A percentile compares a stretch with the other conserved stretches of the same genome.
Conservation (phyloP, 805 yeast species). For the Starmera quercuum region DNA sequence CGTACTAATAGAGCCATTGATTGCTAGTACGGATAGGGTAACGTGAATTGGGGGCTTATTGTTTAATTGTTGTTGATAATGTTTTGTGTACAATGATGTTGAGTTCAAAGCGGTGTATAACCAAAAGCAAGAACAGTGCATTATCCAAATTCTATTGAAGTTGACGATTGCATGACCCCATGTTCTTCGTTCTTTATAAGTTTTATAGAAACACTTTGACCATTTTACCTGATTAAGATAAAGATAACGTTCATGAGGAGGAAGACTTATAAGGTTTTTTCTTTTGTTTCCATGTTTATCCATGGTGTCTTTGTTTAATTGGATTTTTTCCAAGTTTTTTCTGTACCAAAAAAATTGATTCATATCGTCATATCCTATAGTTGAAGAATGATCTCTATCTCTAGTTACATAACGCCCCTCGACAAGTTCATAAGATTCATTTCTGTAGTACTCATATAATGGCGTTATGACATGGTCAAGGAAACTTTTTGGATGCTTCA, state of each 20-base stretch:
- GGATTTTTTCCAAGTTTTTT: conserved; percentile 55
- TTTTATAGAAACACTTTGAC: conserved; percentile 63
- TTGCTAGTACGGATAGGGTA: conserved; percentile 47
- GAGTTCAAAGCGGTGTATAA: conserved; percentile 63
- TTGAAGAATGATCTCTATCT: conserved; percentile 58
- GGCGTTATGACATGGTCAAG: conserved; percentile 72
- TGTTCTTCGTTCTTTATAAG: conserved; percentile 65
- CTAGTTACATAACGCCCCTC: conserved; percentile 37
- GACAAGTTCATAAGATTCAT: conserved; percentile 40
- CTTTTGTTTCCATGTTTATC: conserved; percentile 6
- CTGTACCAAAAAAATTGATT: conserved; percentile 84
- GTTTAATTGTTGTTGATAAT: conserved; percentile 44
- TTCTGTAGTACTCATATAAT: conserved; percentile 50
- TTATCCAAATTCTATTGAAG: conserved; percentile 74
- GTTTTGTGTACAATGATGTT: conserved; percentile 55
- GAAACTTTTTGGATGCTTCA: conserved; percentile 30
- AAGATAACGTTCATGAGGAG: conserved; percentile 48
- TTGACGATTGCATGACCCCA: conserved; percentile 72
- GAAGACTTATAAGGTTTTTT: conserved; percentile 37
- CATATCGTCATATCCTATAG: conserved; percentile 85
- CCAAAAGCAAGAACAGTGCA: conserved; percentile 74
- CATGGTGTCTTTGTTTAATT: conserved; percentile 27
- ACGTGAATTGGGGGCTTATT: conserved; percentile 56
- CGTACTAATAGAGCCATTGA: conserved; percentile 61
- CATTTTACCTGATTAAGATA: conserved; percentile 51